Base-by-base conservation (phyloP, 495 filamentous ascomycete species). In the Sabuloglossum arenarium region DNA sequence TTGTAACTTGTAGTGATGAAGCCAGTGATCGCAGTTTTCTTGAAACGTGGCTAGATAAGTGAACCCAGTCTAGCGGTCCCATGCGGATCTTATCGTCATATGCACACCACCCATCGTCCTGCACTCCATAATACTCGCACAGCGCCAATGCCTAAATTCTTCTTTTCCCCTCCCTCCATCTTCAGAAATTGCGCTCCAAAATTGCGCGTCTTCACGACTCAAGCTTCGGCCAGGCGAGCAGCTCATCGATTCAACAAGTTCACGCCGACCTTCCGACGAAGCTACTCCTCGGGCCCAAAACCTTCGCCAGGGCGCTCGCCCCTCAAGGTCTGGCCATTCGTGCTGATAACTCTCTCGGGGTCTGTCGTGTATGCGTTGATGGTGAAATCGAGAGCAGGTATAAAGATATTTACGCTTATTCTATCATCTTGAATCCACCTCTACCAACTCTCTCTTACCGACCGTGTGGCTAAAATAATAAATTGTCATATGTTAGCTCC, bases 301-400 rank as follows among this genome's bases (percentile, higher is more conserved):
- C 65, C 65, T 3, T 59, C 30, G 21, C 65, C 63, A 29, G 65
- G 65, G 8, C 50, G 64, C 37, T 63, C 50, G 29, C 70, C 77
- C 25, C 76, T 85, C 62, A 80, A 77, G 65, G 63, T 85, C 66
- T 73, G 79, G 69, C 82, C 82, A 4, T 77, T 86, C 62, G 54
- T 84, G 55, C 64, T 70, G 58, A 77, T 86, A 61, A 71, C 80
- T 58, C 69, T 67, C 57, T 62, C 72, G 37, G 79, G 81, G 45
- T 76, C 76, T 19, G 76, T 71, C 32, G 69, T 76, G 47, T 86
- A 84, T 72, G 66, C 71, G 50, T 68, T 74, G 54, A 76, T 85
- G 61, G 79, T 82, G 23, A 80, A 77, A 59, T 69, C 71, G 58
- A 73, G 82, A 49, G 71, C 73, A 55, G 75, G 70, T 49, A 64